A percentile compares a stretch with the other conserved stretches of the same genome.
These are phyloP conservation scores for Wickerhamomyces ciferrii DNA, from an alignment of 805 yeast species.

Conservation along the genomic window DNA sequence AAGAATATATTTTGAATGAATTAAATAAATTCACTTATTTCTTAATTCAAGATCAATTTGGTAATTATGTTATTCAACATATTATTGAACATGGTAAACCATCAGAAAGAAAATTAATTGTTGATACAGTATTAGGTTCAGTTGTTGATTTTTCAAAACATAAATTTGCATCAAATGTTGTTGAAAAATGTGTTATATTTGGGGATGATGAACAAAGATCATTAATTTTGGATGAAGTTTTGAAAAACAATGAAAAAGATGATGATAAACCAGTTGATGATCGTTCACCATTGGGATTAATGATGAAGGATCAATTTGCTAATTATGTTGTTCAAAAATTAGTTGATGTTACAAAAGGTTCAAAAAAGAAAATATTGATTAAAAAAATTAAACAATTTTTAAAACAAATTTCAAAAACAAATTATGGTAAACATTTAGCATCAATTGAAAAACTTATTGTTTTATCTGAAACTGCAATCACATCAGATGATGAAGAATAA, in stretches of 20 bases:
- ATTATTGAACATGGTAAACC: slow-evolving; percentile 78
- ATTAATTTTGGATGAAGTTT: slow-evolving; percentile 59
- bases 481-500: slow-evolving; percentile 14
- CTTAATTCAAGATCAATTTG: slow-evolving; percentile 92
- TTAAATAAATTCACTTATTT: slow-evolving; percentile 66
- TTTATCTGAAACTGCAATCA: slow-evolving; percentile 20
- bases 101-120: slow-evolving; percentile 55
- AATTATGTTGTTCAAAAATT: slow-evolving; percentile 95
- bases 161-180: slow-evolving; percentile 96
- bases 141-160: slow-evolving; percentile 87
- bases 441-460: slow-evolving; percentile 58
- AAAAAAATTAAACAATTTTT: slow-evolving; percentile 75
- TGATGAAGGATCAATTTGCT: slow-evolving; percentile 98
- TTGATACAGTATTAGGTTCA: slow-evolving; percentile 62
- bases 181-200: slow-evolving; percentile 83
- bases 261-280: slow-evolving; percentile 45
- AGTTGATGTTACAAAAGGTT: slow-evolving; percentile 73
- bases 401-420: slow-evolving; percentile 62
- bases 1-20: slow-evolving; percentile 61
- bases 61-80: slow-evolving; percentile 96
- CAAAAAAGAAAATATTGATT: slow-evolving; percentile 65
- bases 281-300: slow-evolving; percentile 68
- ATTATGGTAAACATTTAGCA: slow-evolving; percentile 78
- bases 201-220: slow-evolving; percentile 62
- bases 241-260: slow-evolving; percentile 40